Base-by-base conservation (phyloP, 352 stramenopile genomes). In the Albugo laibachii region DNA sequence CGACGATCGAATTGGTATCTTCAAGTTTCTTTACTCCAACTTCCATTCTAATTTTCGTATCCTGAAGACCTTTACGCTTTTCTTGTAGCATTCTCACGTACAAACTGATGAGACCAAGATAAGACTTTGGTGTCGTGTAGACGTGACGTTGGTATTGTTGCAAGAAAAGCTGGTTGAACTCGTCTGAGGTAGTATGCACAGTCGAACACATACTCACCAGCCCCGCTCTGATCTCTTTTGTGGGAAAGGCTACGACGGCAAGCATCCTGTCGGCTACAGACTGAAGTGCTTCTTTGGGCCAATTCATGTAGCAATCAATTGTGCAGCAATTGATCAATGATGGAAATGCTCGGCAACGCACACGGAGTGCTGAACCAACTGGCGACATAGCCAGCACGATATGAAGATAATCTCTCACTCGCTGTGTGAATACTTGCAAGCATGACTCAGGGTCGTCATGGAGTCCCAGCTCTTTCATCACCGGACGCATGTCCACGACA, bases 51-150 rank as follows among this genome's bases (percentile, higher is more conserved):
- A 58, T 81, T 45, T 83, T 84, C 48, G 94, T 80, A 8, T 68
- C 79, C 13, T 94, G 71, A 5, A 93, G 61, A 16, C 83, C 61
- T 0, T 57, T 66, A 15, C 84, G 76, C 39, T 94, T 87, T 50
- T 93, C 70, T 14, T 83, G 64, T 2, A 97, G 68, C 81, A 96
- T 93, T 41, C 79, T 91, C 15, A 87, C 63, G 52, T 97, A 97
- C 45, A 96, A 56, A 12, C 80, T 66, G 53, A 97, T 96, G n/a
- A 97, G 65, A 56, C 97, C 92, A 18, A 97, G 53, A 53, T 97
- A 97, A n/a, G 63, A 89, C 55, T 97, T 97, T 0, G 92, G 92
- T 2, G 92, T 97, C n/a, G 85, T 97, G 66, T 97, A 97, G 42
- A 97, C 84, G 36, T 87, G 67, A 11, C 92, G 66, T 45, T 92